Base-by-base conservation (phyloP, 1,284 basidiomycete species). In the Rhodotorula sp. region DNA sequence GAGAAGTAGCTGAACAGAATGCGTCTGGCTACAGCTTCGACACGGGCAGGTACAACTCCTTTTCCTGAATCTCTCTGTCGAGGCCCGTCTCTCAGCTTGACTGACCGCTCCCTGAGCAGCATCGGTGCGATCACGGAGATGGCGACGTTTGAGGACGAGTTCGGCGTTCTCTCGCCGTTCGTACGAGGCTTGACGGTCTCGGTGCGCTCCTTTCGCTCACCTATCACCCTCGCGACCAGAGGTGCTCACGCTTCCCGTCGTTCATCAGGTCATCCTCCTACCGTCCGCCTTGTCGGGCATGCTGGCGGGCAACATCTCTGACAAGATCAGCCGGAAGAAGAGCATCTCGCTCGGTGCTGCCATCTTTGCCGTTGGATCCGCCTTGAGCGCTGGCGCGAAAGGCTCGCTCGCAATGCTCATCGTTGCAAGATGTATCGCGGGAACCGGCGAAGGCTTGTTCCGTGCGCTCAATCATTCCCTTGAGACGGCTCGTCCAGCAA, bases 71-170 rank as follows among this genome's bases (percentile, higher is more conserved):
- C 19, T 44, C 11, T 44, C 13, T 17, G 13, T 44, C 13, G 13
- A 44, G 19, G 39, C 19, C 27, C 20, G 44, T 36, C 20, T 27
- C 29, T 11, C 10, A 27, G 58, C 58, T 59, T 30, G 52, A 22
- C 36, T 29, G 9, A 6, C 22, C 2, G 15, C 3, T 29, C 15
- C 19, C 2, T 2, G 3, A 44, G n/a, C 22, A 61, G 60, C 19
- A 83, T 84, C 36, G 84, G 83, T 6, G 80, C 83, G 32, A 77
- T 85, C 51, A 84, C 82, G 7, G 79, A 82, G 59, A 85, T 84
- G 84, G 72, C 78, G 5, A 80, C 83, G 29, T 84, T 85, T 72
- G 70, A 76, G 54, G 59, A 73, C 4, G 78, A 80, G 11, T 82
- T 83, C 75, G 80, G 79, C 27, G 64, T 76, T 24, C 76, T 81